These are phyloP conservation scores for Vaccinium macrocarpon DNA, from an alignment of 148 eudicot genomes.

Conservation along the genomic window DNA sequence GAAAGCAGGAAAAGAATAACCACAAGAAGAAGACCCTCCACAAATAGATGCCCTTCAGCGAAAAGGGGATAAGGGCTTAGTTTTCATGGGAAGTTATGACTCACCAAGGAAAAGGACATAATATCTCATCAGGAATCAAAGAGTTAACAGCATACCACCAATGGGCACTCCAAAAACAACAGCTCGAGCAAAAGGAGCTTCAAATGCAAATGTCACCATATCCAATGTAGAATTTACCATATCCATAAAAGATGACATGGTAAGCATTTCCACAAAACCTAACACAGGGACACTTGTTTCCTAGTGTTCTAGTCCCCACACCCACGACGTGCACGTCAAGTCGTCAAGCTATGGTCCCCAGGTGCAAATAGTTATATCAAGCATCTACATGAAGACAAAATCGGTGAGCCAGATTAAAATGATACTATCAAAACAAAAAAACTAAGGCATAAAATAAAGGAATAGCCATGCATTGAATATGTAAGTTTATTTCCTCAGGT, in stretches of 20 bases:
- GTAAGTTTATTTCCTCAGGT: background rate
- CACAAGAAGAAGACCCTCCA: conserved; percentile 87
- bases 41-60: conserved; percentile 79
- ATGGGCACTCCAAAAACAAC: conserved; percentile 84
- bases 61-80: conserved; percentile 6
- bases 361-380: background rate
- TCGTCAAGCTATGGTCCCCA: background rate
- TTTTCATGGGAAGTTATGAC: background rate
- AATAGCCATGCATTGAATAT: background rate
- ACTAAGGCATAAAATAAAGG: background rate
- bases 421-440: too few relatives aligned
- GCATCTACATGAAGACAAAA: background rate
- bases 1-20: conserved; percentile 74
- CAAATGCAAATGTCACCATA: conserved; percentile 53
- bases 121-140: background rate
- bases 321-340: background rate
- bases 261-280: conserved; percentile 10
- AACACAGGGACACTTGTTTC: background rate
- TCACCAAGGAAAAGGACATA: background rate
- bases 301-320: background rate
- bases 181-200: conserved; percentile 74
- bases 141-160: conserved; percentile 48
- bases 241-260: conserved; percentile 33
- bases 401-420: background rate
- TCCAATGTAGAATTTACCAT: conserved; percentile 49